Base-by-base conservation (phyloP, 257 asterid genomes). In the Primulina huaijiensis region DNA sequence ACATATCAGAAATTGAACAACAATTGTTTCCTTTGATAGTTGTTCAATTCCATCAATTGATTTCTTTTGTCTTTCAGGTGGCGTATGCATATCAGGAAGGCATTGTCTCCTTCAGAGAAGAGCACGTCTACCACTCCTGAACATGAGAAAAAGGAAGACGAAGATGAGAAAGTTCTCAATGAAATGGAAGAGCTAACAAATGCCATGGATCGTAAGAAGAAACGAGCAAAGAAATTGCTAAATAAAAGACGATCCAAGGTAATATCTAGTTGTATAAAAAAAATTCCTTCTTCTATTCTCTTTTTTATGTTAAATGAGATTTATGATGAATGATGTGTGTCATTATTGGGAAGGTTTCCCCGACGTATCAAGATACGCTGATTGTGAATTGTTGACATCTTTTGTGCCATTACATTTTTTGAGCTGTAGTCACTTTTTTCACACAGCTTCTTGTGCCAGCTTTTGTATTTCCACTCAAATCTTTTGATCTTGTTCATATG, bases 241-340 rank as follows among this genome's bases (percentile, higher is more conserved):
- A 84, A 90, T 70, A 89, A 88, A 87, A 83, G 92, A 74, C 91
- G 72, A 29, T 84, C 92, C 38, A 94, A 94, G 99, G 99, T 93
- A 63, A 21, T 33, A 30, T 38, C 43, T 62, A 29, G 7, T 50
- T 63, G 56, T 57, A 46, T 62, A 17, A 6, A 34, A 29, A 20
- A 6, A 34, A 29, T 60, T 74, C 17, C 25, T 57, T 63, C 4
- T 25, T 65, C n/a, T 60, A 16, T 64, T 30, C 52, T 64, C 61
- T 35, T 60, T n/a, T 20, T 20, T 8, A 50, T 16, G 20, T 1
- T 14, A 14, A 14, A 50, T 50, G 56, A 43, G 17, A 17, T 19
- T 16, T 50, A 14, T 43, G 53, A 43, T 16, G 56, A 7, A 50
- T 16, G 56, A 2, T 20, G 4, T 16, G 16, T 10, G 56, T 50